Evolutionary conservation across 345 rosid species (phyloP).

Genomic region (Xanthoceras sorbifolium): DNA sequence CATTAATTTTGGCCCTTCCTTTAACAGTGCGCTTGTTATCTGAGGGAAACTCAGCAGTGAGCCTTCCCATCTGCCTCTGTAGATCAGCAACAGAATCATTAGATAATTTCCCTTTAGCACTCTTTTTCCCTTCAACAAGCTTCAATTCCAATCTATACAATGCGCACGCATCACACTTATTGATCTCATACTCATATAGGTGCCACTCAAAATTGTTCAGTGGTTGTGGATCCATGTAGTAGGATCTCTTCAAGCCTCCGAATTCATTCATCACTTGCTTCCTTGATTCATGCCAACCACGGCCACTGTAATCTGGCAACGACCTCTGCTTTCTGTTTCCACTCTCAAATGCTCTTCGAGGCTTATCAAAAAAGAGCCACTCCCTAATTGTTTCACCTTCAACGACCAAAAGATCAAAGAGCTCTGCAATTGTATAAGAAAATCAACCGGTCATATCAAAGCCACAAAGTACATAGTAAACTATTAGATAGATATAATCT

Average conservation of each 20-base stretch:
- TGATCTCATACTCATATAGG: conserved; percentile 96
- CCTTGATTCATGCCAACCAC: conserved; percentile 99
- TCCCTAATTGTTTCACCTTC: conserved; percentile 95
- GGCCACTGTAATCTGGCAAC: conserved; percentile 92
- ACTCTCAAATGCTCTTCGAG: conserved; percentile 94
- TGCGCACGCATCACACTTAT: conserved; percentile 89
- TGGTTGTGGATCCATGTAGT: conserved; percentile 99
- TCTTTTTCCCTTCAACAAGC: conserved; percentile 92
- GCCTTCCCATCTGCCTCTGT: conserved; percentile 97
- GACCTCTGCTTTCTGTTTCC: conserved; percentile 99
- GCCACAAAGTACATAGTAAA: conserved; percentile 7
- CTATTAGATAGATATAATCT: conserved; percentile 7
- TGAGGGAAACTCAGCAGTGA: conserved; percentile 79
- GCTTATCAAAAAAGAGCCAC: conserved; percentile 98
- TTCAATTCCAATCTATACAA: conserved; percentile 92
- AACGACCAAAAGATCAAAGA: conserved; percentile 83
- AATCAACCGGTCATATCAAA: conserved; percentile 14
- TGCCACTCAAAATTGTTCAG: conserved; percentile 91
- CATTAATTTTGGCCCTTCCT: conserved; percentile 61
- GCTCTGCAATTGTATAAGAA: conserved; percentile 58
- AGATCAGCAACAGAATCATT: conserved; percentile 84
- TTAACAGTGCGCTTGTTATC: conserved; percentile 74
- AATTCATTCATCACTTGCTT: conserved; percentile 94
- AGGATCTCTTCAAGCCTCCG: conserved; percentile 92
- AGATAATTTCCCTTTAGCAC: conserved; percentile 62